Conservation (phyloP, 1,284 basidiomycete genomes). For the Moesziomyces antarcticus region DNA sequence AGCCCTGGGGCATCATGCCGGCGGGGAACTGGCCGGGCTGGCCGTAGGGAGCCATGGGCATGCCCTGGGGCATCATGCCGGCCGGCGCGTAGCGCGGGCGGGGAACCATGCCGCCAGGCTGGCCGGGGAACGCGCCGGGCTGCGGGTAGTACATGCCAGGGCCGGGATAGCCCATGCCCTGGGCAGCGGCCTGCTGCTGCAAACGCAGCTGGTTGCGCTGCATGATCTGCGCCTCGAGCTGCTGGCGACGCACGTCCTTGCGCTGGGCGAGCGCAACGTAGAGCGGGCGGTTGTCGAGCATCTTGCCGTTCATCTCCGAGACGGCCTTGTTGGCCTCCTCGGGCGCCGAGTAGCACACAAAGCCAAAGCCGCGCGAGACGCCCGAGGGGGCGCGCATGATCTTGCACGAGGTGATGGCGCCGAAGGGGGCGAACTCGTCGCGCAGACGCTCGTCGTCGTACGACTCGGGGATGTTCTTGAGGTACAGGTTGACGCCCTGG, state of each 20-base stretch:
- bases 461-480: constrained; percentile 82
- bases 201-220: constrained; percentile 68
- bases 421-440: constrained; percentile 90
- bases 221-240: constrained; percentile 87
- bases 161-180: constrained; percentile 65
- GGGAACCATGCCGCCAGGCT: constrained; percentile 63
- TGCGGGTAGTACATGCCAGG: constrained; percentile 68
- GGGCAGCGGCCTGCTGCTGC: constrained; percentile 67
- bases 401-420: constrained; percentile 97
- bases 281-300: constrained; percentile 97
- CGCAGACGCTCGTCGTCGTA: constrained; percentile 68
- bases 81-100: constrained; percentile 66
- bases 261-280: constrained; percentile 99
- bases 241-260: constrained; percentile 96
- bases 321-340: constrained; percentile 99
- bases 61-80: constrained; percentile 67
- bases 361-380: constrained; percentile 94
- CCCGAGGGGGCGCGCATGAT: constrained; percentile 90
- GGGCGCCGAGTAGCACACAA: constrained; percentile 98
- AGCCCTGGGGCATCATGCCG: constrained; percentile 65
- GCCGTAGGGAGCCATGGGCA: constrained; percentile 64
- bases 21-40: constrained; percentile 65
- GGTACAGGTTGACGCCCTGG: constrained; percentile 98
- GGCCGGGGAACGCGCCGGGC: constrained; percentile 64
- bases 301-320: constrained; percentile 99